Conservation (phyloP, 1,139 yeast species). For the Zygoascus hellenicus region DNA sequence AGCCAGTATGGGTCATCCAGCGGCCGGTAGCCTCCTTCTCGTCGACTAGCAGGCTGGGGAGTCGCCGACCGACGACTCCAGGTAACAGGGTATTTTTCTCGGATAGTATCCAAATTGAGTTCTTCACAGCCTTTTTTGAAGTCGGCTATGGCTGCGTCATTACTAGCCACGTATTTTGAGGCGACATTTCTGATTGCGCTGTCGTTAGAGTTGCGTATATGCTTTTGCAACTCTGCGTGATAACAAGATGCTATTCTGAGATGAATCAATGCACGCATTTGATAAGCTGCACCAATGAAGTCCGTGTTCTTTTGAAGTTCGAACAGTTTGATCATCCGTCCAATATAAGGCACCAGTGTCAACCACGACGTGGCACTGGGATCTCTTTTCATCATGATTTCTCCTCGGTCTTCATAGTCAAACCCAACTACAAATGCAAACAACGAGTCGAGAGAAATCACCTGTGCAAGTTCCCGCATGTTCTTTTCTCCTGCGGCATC, state of each 20-base stretch:
- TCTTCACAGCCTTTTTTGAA: conserved; percentile 31
- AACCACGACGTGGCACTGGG: conserved; percentile 34
- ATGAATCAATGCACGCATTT: conserved; percentile 35
- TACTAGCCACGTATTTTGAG: conserved; percentile 10
- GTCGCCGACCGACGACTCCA: conserved; percentile 24
- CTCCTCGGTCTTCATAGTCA: conserved; percentile 37
- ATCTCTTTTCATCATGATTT: conserved; percentile 21
- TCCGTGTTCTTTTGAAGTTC: conserved; percentile 20
- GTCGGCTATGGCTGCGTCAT: conserved; percentile 28
- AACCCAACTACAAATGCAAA: conserved; percentile 37
- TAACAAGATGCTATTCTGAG: conserved; percentile 28
- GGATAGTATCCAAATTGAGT: conserved; percentile 26
- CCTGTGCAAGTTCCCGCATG: conserved; percentile 27
- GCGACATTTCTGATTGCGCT: neutral
- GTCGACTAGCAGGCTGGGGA: conserved; percentile 19
- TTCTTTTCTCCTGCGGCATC: conserved; percentile 28
- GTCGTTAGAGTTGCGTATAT: neutral
- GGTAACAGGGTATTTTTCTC: conserved; percentile 29
- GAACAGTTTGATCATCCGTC: conserved; percentile 25
- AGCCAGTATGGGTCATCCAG: conserved; percentile 32
- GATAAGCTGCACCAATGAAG: conserved; percentile 33
- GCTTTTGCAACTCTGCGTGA: conserved; percentile 13
- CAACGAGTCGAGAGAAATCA: conserved; percentile 33
- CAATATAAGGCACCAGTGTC: conserved; percentile 34
- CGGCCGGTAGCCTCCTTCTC: conserved; percentile 32